These are phyloP conservation scores for Epichloe aotearoae DNA, from an alignment of 2,329 filamentous ascomycete genomes.

Conservation along the genomic window DNA sequence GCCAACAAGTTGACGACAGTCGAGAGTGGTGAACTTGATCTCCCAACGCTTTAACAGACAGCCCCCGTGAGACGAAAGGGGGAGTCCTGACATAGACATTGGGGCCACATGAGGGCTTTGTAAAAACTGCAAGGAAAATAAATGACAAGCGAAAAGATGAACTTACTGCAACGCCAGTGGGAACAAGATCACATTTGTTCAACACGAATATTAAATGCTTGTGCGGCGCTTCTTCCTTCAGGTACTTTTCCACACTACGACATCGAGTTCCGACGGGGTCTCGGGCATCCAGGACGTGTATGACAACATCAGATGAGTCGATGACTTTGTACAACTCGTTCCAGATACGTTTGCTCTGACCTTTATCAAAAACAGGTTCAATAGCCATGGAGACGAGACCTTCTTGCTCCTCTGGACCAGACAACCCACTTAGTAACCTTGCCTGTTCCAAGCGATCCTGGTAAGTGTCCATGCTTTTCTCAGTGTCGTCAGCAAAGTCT, in stretches of 20 bases:
- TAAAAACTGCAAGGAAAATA: slow-evolving; percentile 5
- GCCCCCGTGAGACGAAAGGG: slow-evolving; percentile 59
- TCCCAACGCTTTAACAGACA: slow-evolving; percentile 99
- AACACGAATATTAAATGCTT: slow-evolving; percentile 59
- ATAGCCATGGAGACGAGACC: slow-evolving; percentile 46
- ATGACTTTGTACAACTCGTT: slow-evolving; percentile 95
- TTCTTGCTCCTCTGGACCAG: slow-evolving; percentile 41
- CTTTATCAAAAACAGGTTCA: slow-evolving; percentile 85
- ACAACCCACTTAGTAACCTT: slow-evolving; percentile 59
- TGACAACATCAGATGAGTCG: slow-evolving; percentile 87
- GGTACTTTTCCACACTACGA: slow-evolving; percentile 67
- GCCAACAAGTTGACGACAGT: slow-evolving; percentile 23
- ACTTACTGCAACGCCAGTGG: slow-evolving; percentile 91
- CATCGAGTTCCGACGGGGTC: slow-evolving; percentile 86
- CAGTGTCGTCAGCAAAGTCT: slow-evolving; percentile 69
- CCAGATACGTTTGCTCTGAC: slow-evolving; percentile 91
- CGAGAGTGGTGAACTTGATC: slow-evolving; percentile 49
- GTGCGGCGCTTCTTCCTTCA: slow-evolving; percentile 83
- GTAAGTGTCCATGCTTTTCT: slow-evolving; percentile 70
- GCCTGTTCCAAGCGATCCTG: slow-evolving; percentile 69
- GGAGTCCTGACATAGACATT: slow-evolving; percentile 79
- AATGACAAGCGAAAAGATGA: not conserved
- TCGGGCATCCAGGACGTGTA: slow-evolving; percentile 86
- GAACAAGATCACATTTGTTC: slow-evolving; percentile 61
- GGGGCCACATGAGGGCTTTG: slow-evolving; percentile 28